Conservation (phyloP, 73 alveolate genomes). For the Diophrys sp. region DNA sequence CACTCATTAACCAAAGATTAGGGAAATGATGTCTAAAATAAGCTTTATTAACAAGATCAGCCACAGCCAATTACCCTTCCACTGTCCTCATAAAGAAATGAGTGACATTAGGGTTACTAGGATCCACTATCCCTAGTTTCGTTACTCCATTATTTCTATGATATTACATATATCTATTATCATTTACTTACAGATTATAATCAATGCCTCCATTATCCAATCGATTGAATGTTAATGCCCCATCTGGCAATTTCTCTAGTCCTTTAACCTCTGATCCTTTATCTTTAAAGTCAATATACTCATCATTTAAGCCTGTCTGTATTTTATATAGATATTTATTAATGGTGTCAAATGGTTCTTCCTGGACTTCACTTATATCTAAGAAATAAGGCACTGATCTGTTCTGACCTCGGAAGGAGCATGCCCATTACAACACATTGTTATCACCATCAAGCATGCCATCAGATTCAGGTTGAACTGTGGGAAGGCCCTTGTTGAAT, state of each 20-base stretch:
- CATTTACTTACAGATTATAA: constrained; percentile 79
- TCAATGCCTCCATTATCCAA: constrained; percentile 58
- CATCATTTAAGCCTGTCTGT: not conserved
- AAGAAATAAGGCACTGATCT: not conserved
- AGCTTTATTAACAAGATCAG: constrained; percentile 80
- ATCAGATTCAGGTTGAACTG: constrained; percentile 3
- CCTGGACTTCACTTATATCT: not conserved
- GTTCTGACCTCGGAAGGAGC: not conserved
- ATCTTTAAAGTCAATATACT: not conserved
- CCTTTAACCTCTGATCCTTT: not conserved
- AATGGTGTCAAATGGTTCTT: not conserved
- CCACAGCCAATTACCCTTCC: constrained; percentile 65
- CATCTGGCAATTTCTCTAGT: constrained; percentile 74
- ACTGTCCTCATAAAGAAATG: constrained; percentile 14
- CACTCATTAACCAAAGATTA: constrained; percentile 64
- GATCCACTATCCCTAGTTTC: constrained; percentile 62
- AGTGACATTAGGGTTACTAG: constrained; percentile 21
- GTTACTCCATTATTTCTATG: constrained; percentile 90
- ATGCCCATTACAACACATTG: constrained; percentile 12
- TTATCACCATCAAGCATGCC: constrained; percentile 42
- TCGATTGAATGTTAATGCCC: constrained; percentile 73
- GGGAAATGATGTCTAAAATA: constrained; percentile 69
- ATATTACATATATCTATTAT: constrained; percentile 70
- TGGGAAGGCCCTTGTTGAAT: constrained; percentile 28
- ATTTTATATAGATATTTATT: not conserved